phyloP scores from a whole-genome alignment of 2,329 filamentous ascomycete genomes.

The Aspergillus ustus region DNA sequence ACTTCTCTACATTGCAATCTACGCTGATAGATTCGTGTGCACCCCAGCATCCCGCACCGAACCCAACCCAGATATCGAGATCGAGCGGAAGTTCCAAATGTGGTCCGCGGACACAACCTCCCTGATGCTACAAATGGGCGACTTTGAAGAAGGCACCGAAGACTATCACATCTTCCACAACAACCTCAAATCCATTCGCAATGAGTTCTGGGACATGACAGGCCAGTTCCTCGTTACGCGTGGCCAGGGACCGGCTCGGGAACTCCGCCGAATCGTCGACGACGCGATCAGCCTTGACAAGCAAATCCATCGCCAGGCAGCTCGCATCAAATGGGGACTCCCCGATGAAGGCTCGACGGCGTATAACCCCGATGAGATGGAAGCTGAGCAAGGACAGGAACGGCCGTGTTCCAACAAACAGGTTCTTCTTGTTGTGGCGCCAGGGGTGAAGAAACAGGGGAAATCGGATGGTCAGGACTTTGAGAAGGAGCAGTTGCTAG shows the following conservation, averaged over 20 bases:
- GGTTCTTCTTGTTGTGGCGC: not conserved
- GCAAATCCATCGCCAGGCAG: not conserved
- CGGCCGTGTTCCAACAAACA: not conserved
- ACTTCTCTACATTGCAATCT: not conserved
- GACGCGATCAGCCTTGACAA: not conserved
- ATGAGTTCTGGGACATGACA: not conserved
- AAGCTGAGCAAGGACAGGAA: conserved; percentile 3
- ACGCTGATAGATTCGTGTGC: not conserved
- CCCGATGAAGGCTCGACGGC: not conserved
- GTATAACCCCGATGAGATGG: not conserved
- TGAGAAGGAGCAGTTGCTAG: not conserved
- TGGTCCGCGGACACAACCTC: not conserved
- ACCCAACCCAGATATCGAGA: not conserved
- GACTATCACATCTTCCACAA: not conserved
- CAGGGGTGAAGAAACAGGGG: not conserved
- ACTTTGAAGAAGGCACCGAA: not conserved
- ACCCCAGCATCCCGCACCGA: not conserved
- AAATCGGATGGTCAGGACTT: conserved; percentile 8
- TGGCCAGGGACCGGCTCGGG: not conserved
- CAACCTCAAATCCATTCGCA: not conserved
- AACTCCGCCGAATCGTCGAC: conserved; percentile 4
- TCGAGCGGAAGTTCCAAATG: conserved; percentile 4
- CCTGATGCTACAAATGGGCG: conserved; percentile 1
- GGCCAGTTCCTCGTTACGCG: not conserved
- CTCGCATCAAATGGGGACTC: not conserved